phyloP scores from a whole-genome alignment of 2,329 filamentous ascomycete genomes.

The Exophiala bonariae region DNA sequence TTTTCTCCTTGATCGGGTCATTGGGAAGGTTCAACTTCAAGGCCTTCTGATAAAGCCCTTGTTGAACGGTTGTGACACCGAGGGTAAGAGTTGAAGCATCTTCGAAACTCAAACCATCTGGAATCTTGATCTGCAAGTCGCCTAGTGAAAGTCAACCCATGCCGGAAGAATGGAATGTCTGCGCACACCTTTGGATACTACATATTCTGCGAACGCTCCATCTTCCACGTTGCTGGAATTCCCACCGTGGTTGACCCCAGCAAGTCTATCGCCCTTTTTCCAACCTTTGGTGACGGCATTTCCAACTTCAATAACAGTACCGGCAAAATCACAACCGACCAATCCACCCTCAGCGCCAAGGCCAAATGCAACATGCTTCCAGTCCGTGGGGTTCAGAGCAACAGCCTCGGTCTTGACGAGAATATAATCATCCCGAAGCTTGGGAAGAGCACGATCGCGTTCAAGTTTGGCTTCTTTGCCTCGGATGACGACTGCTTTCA shows the following conservation, averaged over 20 bases:
- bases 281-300: slow-evolving; percentile 20
- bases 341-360: slow-evolving; percentile 38
- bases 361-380: slow-evolving; percentile 46
- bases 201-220: slow-evolving; percentile 39
- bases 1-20: slow-evolving; percentile 24
- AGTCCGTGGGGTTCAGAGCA: slow-evolving; percentile 58
- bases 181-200: slow-evolving; percentile 27
- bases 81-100: slow-evolving; percentile 34
- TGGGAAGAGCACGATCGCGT: slow-evolving; percentile 38
- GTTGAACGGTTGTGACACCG: slow-evolving; percentile 29
- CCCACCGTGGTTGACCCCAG: slow-evolving; percentile 36
- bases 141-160: too few species aligned
- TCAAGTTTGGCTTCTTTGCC: slow-evolving; percentile 26
- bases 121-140: slow-evolving; percentile 31
- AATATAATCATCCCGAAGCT: slow-evolving; percentile 49
- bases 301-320: slow-evolving; percentile 27
- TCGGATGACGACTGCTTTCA: slow-evolving; percentile 39
- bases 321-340: slow-evolving; percentile 34
- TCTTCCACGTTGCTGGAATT: slow-evolving; percentile 28
- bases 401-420: slow-evolving; percentile 53
- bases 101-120: slow-evolving; percentile 28
- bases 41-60: slow-evolving; percentile 23
- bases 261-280: slow-evolving; percentile 44
- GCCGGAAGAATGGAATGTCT: too few species aligned
- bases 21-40: slow-evolving; percentile 28